Evolutionary conservation across 2,329 filamentous ascomycete genomes (phyloP).

Genomic region (Clarireedia homoeocarpa): DNA sequence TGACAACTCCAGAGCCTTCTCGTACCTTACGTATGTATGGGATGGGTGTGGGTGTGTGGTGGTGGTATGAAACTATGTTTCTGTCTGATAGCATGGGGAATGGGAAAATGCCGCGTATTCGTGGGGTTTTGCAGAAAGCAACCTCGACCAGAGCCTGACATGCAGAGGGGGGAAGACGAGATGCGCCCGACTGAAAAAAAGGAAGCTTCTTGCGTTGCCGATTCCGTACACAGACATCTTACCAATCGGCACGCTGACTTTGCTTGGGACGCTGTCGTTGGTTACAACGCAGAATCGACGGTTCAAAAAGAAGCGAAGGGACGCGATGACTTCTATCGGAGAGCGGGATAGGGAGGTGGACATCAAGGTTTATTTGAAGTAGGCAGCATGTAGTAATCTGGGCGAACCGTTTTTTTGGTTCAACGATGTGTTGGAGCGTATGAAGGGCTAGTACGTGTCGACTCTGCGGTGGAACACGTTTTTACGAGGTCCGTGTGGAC

Average conservation of each 20-base stretch:
- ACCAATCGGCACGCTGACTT: neutral
- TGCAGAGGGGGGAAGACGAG: neutral
- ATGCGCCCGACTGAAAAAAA: conserved; percentile 1
- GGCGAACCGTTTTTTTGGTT: conserved; percentile 10
- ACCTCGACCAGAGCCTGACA: neutral
- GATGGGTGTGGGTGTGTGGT: neutral
- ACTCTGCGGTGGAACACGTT: conserved; percentile 8
- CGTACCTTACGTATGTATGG: conserved; percentile 4
- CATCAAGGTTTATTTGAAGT: conserved; percentile 7
- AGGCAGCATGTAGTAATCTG: conserved; percentile 5
- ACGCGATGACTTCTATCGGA: neutral
- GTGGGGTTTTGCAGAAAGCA: conserved; percentile 3
- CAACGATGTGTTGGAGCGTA: conserved; percentile 8
- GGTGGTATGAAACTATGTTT: neutral
- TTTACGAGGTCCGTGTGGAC: conserved; percentile 9
- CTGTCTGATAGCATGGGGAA: conserved; percentile 1
- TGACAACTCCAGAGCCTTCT: neutral
- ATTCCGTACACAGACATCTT: neutral
- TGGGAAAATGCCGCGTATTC: conserved; percentile 3
- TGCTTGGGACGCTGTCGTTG: neutral
- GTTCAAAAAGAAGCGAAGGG: conserved; percentile 3
- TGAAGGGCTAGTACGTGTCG: conserved; percentile 3
- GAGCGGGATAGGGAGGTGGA: neutral
- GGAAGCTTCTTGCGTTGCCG: neutral
- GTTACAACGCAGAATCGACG: conserved; percentile 5